These are phyloP conservation scores for Leucogyrophana mollusca DNA, from an alignment of 768 basidiomycete species.

Conservation along the genomic window DNA sequence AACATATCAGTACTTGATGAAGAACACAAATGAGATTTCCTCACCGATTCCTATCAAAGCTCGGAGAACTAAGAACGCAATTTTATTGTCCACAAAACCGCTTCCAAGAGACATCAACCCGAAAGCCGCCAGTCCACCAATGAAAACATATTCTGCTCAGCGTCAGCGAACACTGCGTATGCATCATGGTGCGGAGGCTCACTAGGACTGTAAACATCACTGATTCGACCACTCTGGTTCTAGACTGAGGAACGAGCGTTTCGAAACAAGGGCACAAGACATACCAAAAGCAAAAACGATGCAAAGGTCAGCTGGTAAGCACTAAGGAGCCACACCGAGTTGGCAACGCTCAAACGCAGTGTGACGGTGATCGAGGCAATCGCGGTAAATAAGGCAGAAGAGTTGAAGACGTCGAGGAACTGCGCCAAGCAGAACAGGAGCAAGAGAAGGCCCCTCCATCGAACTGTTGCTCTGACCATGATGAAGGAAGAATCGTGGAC, in stretches of 20 bases:
- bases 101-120: slow-evolving; percentile 38
- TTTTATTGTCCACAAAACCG: slow-evolving; percentile 39
- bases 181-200: slow-evolving; percentile 2
- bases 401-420: slow-evolving; percentile 37
- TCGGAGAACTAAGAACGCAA: slow-evolving; percentile 45
- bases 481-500: too few relatives aligned
- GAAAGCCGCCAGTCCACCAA: slow-evolving; percentile 33
- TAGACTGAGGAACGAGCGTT: background rate
- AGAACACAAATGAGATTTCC: background rate
- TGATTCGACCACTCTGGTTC: slow-evolving; percentile 28
- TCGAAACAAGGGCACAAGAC: slow-evolving; percentile 3
- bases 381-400: slow-evolving; percentile 30
- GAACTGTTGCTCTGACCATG: too few relatives aligned
- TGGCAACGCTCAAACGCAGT: background rate
- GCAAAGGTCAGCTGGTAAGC: slow-evolving; percentile 36
- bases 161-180: too few relatives aligned
- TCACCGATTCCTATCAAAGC: slow-evolving; percentile 41
- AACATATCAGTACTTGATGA: too few relatives aligned
- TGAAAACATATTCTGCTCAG: slow-evolving; percentile 33
- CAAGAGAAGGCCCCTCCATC: slow-evolving; percentile 17
- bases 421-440: slow-evolving; percentile 33
- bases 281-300: slow-evolving; percentile 32
- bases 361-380: slow-evolving; percentile 25
- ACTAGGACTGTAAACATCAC: slow-evolving; percentile 33
- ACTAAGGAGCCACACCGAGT: slow-evolving; percentile 29